Evolutionary conservation across 139 green algal species (phyloP), one percentile per base, ranked within the genome.

Genomic region (Gonium pectorale): DNA sequence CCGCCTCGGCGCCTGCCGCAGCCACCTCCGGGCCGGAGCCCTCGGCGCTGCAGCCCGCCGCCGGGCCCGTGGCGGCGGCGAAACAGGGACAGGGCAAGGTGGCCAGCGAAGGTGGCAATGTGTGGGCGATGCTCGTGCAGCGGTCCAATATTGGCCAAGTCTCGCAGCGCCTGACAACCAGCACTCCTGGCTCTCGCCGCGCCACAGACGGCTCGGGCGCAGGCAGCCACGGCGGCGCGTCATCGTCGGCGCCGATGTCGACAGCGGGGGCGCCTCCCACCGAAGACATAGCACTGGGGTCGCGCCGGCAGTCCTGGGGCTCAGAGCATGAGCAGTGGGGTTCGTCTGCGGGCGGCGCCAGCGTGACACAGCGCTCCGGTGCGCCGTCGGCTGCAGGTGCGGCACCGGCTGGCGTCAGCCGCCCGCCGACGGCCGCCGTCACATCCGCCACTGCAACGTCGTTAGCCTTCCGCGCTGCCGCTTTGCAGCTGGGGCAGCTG

Each of bases 301-400:
- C 49, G 13, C 49, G 13, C 49, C 49, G 49, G 49, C 51, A 51
- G 54, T 81, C 73, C 26, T 81, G 73, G 73, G 64, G 73, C 73
- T 81, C 73, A 5, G 73, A 81, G 15, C 15, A 59, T 13, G 49
- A 26, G 49, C 15, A 17, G 49, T 26, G 13, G 49, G 49, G 13
- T 59, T 59, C 17, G 49, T 17, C 49, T 59, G 49, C 27, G 4
- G 6, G 15, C 17, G 62, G 19, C 26, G 62, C 26, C 5, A 71
- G 44, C 35, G 64, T 35, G 31, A 35, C 33, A 35, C 64, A 46
- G 15, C 27, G 46, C 33, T n/a, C 62, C 26, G 64, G 35, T 29
- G 33, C n/a, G n/a, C n/a, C n/a, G n/a, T n/a, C n/a, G n/a, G n/a
- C n/a, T n/a, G n/a, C n/a, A 71, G 64, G 5, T 26, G 64, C 31